Conservation (phyloP, 305 asterid genomes). For the Solanum hybrid region DNA sequence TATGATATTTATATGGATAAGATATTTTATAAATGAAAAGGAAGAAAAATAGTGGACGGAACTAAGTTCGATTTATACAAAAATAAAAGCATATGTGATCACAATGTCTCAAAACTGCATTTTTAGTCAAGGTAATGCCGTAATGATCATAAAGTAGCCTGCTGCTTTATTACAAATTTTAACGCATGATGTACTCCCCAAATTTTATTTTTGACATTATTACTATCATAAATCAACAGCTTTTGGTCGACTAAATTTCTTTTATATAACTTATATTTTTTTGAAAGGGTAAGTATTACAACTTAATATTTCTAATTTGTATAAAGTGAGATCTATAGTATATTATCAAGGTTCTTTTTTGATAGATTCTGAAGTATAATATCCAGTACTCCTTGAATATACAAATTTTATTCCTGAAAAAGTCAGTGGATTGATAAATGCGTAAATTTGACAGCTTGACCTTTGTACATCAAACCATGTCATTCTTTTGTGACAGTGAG, state of each 20-base stretch:
- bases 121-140: not conserved
- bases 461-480: not conserved
- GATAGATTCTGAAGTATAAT: not conserved
- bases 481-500: not conserved
- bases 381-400: not conserved
- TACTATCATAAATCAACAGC: not conserved
- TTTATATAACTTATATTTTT: not conserved
- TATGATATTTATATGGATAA: not conserved
- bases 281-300: not conserved
- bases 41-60: not conserved
- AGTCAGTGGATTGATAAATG: not conserved
- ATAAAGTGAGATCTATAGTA: not conserved
- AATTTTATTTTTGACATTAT: not conserved
- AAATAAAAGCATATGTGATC: not conserved
- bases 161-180: not conserved
- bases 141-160: not conserved
- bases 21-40: not conserved
- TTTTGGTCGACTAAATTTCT: not conserved
- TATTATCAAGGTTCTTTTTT: not conserved
- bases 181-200: not conserved
- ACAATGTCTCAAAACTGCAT: not conserved
- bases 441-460: not conserved
- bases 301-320: not conserved
- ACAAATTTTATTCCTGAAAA: not conserved
- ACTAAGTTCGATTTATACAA: not conserved